A percentile compares a stretch with the other conserved stretches of the same genome.
phyloP scores from a whole-genome alignment of 176 grass and related monocot genomes.

The Tuctoria greenei region DNA sequence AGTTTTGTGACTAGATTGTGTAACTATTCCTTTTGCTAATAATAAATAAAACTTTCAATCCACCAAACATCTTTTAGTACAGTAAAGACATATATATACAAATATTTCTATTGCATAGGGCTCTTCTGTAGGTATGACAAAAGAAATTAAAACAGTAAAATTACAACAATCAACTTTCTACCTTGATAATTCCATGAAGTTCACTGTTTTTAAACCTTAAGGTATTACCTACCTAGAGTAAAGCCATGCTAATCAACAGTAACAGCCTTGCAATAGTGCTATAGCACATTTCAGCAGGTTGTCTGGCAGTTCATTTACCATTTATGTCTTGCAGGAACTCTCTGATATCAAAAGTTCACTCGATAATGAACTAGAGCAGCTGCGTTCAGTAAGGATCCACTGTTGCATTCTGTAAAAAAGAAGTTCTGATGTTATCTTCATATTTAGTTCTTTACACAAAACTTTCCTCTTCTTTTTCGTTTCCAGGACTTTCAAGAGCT shows the following conservation, averaged over 20 bases:
- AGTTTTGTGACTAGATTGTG: not conserved
- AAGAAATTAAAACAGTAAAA: not conserved
- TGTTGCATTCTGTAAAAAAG: slow-evolving; percentile 5
- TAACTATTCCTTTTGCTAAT: slow-evolving; percentile 7
- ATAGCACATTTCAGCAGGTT: not conserved
- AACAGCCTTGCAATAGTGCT: not conserved
- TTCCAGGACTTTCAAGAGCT: slow-evolving; percentile 90
- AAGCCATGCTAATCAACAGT: not conserved
- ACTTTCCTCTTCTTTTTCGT: slow-evolving; percentile 24
- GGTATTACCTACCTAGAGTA: not conserved
- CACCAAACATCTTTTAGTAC: not conserved
- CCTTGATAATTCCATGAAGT: not conserved
- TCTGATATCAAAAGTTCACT: slow-evolving; percentile 79
- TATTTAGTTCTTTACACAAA: slow-evolving; percentile 18
- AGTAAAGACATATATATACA: not conserved
- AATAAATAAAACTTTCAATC: not conserved
- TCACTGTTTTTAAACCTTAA: not conserved
- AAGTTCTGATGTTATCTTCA: not conserved
- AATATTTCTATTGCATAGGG: not conserved
- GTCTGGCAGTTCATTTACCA: slow-evolving; percentile 21
- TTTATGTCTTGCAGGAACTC: slow-evolving; percentile 68
- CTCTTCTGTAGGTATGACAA: not conserved
- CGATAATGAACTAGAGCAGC: slow-evolving; percentile 74
- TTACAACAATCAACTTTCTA: not conserved
- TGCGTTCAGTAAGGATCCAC: slow-evolving; percentile 64